These are phyloP conservation scores for Yamadazyma scolyti DNA, from an alignment of 805 yeast genomes.

Conservation along the genomic window DNA sequence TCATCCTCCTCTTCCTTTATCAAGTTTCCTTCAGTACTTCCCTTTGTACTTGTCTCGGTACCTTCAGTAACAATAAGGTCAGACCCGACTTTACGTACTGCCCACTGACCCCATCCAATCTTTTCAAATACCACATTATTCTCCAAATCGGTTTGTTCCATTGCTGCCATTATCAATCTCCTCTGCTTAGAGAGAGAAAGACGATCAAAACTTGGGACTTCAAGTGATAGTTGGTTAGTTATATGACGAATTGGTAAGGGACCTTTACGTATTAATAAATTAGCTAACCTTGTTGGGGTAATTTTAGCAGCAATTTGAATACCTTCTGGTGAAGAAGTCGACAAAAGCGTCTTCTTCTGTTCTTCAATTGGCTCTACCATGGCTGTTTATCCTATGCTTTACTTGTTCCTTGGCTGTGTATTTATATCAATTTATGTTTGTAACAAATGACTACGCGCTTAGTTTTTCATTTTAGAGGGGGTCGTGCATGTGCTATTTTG, in stretches of 20 bases:
- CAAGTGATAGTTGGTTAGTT: slow-evolving; percentile 69
- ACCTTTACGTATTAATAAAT: slow-evolving; percentile 65
- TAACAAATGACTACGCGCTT: slow-evolving; percentile 12
- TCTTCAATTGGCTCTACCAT: not conserved
- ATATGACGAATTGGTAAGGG: slow-evolving; percentile 90
- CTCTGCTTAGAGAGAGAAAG: slow-evolving; percentile 85
- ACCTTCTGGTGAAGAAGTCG: slow-evolving; percentile 85
- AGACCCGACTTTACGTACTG: slow-evolving; percentile 55
- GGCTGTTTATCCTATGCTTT: not conserved
- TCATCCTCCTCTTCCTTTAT: not conserved
- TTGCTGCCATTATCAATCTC: slow-evolving; percentile 82
- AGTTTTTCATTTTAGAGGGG: not conserved
- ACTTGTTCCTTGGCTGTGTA: no score
- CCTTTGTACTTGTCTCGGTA: slow-evolving; percentile 14
- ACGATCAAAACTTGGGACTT: slow-evolving; percentile 76
- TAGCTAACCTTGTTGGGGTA: slow-evolving; percentile 74
- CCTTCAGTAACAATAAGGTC: slow-evolving; percentile 48
- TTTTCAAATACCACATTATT: slow-evolving; percentile 77
- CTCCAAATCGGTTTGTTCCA: slow-evolving; percentile 65
- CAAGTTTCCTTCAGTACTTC: not conserved
- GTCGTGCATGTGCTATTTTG: not conserved
- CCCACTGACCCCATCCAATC: slow-evolving; percentile 99
- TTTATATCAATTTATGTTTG: no score
- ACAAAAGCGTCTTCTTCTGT: slow-evolving; percentile 24
- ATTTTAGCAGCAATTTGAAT: slow-evolving; percentile 83